These are phyloP conservation scores for Tolypocladium tundrense DNA, from an alignment of 2,329 filamentous ascomycete species.

Conservation along the genomic window DNA sequence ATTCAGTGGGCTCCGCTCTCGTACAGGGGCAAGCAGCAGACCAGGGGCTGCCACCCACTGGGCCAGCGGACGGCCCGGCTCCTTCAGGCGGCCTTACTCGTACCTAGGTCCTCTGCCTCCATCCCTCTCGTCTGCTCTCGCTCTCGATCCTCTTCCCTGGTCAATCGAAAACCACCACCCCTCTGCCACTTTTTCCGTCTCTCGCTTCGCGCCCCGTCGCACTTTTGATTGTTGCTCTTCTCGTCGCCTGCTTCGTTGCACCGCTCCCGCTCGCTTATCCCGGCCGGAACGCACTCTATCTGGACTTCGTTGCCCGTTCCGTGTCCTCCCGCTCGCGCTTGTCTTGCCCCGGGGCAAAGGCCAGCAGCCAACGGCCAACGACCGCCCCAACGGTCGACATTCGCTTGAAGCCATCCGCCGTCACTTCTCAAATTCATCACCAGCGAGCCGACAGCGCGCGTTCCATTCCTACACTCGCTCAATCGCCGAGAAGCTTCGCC, in stretches of 20 bases:
- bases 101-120: neutral
- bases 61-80: neutral
- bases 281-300: neutral
- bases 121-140: neutral
- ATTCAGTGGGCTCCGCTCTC: neutral
- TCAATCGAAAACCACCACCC: neutral
- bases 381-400: neutral
- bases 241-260: slow-evolving; percentile 4
- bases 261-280: slow-evolving; percentile 6
- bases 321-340: neutral
- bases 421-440: neutral
- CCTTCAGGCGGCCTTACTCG: neutral
- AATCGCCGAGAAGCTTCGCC: neutral
- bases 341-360: neutral
- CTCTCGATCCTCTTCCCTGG: slow-evolving; percentile 2
- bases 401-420: neutral
- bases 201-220: slow-evolving; percentile 5
- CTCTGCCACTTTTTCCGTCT: slow-evolving; percentile 3
- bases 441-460: neutral
- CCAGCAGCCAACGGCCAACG: neutral
- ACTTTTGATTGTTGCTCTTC: slow-evolving; percentile 3
- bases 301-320: neutral
- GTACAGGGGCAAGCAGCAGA: neutral
- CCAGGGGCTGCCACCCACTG: neutral
- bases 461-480: neutral